Evolutionary conservation across 768 basidiomycete genomes (phyloP).

Genomic region (Lactifluus subvellereus): DNA sequence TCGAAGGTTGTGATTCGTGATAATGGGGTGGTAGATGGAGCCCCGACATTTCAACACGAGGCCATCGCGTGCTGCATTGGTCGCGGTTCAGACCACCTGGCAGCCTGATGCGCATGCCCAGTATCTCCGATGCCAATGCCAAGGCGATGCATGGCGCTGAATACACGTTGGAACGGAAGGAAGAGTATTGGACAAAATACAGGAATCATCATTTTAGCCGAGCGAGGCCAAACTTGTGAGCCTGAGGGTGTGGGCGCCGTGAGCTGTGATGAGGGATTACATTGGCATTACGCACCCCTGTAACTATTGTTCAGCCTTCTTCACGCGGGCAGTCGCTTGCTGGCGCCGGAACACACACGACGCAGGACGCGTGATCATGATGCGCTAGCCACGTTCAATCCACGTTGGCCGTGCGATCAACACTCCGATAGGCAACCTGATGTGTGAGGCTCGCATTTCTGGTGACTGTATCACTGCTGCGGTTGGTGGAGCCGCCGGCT

Average conservation of each 20-base stretch:
- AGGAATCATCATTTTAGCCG: background rate
- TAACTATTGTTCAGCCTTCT: background rate
- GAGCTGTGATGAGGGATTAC: background rate
- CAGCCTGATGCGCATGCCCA: slow-evolving; percentile 10
- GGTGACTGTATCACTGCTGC: background rate
- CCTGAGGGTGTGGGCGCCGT: background rate
- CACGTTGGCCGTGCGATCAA: background rate
- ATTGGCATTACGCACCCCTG: background rate
- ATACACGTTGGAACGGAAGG: slow-evolving; percentile 4
- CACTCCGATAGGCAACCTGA: background rate
- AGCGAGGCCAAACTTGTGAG: background rate
- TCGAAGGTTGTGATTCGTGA: slow-evolving; percentile 16
- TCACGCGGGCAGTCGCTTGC: background rate
- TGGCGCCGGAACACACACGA: background rate
- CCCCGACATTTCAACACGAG: slow-evolving; percentile 15
- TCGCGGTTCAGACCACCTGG: slow-evolving; percentile 4
- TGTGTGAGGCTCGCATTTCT: background rate
- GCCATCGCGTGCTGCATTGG: slow-evolving; percentile 12
- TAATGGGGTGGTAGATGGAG: slow-evolving; percentile 3
- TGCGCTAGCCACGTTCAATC: background rate
- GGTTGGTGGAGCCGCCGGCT: background rate
- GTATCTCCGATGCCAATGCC: background rate
- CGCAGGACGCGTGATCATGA: background rate
- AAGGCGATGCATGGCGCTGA: background rate
- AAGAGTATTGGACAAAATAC: background rate